These are phyloP conservation scores for Schizosaccharomyces octosporus DNA, from an alignment of 805 yeast species.

Conservation along the genomic window DNA sequence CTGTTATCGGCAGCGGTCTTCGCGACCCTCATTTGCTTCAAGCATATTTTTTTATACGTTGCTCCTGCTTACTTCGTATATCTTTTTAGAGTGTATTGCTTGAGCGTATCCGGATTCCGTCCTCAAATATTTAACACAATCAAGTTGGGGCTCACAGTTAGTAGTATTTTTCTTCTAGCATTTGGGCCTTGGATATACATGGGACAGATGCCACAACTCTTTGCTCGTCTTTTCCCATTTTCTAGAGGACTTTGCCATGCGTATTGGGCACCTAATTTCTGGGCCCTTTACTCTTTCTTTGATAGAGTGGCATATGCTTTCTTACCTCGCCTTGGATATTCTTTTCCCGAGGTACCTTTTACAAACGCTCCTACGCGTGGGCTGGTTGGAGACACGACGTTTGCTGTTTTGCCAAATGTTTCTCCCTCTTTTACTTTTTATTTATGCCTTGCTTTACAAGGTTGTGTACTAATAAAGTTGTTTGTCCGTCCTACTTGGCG, in stretches of 20 bases:
- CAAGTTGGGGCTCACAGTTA: constrained; percentile 36
- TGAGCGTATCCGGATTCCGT: constrained; percentile 12
- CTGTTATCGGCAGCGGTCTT: constrained; percentile 25
- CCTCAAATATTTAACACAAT: constrained; percentile 20
- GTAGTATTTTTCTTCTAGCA: constrained; percentile 36
- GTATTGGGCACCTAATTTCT: constrained; percentile 94
- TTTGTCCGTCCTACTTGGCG: constrained; percentile 44
- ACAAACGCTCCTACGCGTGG: constrained; percentile 35
- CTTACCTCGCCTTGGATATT: constrained; percentile 3
- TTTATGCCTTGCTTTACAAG: constrained; percentile 63
- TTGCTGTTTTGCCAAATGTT: constrained; percentile 56
- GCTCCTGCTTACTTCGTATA: constrained; percentile 85
- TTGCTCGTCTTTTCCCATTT: constrained; percentile 66
- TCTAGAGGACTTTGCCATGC: constrained; percentile 91
- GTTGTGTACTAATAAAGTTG: constrained; percentile 12
- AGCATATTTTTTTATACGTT: constrained; percentile 74
- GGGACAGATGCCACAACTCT: constrained; percentile 36
- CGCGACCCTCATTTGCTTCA: constrained; percentile 62
- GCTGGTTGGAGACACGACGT: constrained; percentile 70
- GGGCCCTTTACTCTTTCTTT: constrained; percentile 77
- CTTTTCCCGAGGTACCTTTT: constrained; percentile 2
- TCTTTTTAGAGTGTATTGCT: constrained; percentile 45
- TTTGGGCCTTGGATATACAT: constrained; percentile 55
- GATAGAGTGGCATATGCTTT: constrained; percentile 36
- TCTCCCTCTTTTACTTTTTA: constrained; percentile 55